Evolutionary conservation across 2,329 filamentous ascomycete genomes (phyloP).

Genomic region (Alternaria gaisen): DNA sequence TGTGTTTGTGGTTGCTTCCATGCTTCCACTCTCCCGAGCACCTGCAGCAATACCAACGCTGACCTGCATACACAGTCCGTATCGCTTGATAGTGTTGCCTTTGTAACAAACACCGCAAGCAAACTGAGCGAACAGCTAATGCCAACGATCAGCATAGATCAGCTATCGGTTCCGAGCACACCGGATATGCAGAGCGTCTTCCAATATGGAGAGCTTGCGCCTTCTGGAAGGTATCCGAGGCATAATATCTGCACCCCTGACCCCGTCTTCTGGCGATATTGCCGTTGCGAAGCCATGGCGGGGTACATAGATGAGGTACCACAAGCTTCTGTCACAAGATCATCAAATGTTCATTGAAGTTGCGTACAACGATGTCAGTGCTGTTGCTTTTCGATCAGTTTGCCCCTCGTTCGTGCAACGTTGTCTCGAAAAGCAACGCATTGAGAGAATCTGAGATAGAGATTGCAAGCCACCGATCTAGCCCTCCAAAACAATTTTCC

Average conservation of each 20-base stretch:
- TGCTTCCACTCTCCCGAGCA: constrained; percentile 19
- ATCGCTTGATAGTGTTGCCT: neutral
- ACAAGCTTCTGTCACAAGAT: constrained; percentile 31
- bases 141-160: neutral
- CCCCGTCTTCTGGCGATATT: constrained; percentile 35
- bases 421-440: neutral
- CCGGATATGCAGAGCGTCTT: constrained; percentile 1
- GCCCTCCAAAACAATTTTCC: neutral
- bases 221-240: constrained; percentile 31
- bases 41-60: constrained; percentile 29
- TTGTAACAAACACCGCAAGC: constrained; percentile 13
- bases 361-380: constrained; percentile 7
- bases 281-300: constrained; percentile 39
- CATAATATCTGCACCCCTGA: constrained; percentile 37
- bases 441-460: neutral
- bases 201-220: constrained; percentile 28
- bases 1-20: constrained; percentile 28
- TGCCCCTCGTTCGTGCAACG: constrained; percentile 23
- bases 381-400: constrained; percentile 8
- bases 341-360: constrained; percentile 22
- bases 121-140: constrained; percentile 7
- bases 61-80: constrained; percentile 31
- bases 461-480: neutral
- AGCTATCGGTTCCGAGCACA: constrained; percentile 2
- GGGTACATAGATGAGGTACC: constrained; percentile 48